Conservation (phyloP, 1,284 basidiomycete genomes). For the Fomitiporia mediterranea region DNA sequence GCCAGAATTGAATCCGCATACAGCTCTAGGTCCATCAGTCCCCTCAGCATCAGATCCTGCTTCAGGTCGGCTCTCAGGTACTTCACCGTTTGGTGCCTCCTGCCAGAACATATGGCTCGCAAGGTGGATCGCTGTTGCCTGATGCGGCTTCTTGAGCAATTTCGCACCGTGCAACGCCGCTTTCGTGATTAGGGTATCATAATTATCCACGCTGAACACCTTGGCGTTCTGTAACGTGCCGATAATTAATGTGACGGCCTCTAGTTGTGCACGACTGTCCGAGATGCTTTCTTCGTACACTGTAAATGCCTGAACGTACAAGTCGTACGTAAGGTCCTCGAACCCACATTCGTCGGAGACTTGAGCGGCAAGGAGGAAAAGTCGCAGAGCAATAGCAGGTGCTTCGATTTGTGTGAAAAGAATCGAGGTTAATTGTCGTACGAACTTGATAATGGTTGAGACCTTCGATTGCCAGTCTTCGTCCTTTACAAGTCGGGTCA, state of each 20-base stretch:
- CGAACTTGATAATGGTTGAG: constrained; percentile 83
- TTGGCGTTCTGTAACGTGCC: constrained; percentile 78
- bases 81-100: constrained; percentile 43
- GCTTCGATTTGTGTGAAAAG: constrained; percentile 89
- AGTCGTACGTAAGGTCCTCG: constrained; percentile 91
- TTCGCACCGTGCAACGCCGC: constrained; percentile 92
- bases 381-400: constrained; percentile 81
- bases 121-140: constrained; percentile 88
- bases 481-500: constrained; percentile 44
- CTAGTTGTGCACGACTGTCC: constrained; percentile 86
- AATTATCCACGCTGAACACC: constrained; percentile 88
- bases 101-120: constrained; percentile 99
- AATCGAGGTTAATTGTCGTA: constrained; percentile 86
- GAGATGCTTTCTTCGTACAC: constrained; percentile 96
- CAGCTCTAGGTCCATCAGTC: constrained; percentile 52
- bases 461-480: constrained; percentile 81
- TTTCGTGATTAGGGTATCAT: constrained; percentile 94
- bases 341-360: constrained; percentile 90
- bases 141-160: constrained; percentile 93
- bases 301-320: constrained; percentile 93
- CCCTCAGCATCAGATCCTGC: constrained; percentile 40
- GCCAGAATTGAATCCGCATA: constrained; percentile 33
- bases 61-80: constrained; percentile 33
- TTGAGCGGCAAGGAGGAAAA: constrained; percentile 92
- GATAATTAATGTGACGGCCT: constrained; percentile 91